Base-by-base conservation (phyloP, 2,329 filamentous ascomycete genomes). In the Aspergillus hiratsukae region DNA sequence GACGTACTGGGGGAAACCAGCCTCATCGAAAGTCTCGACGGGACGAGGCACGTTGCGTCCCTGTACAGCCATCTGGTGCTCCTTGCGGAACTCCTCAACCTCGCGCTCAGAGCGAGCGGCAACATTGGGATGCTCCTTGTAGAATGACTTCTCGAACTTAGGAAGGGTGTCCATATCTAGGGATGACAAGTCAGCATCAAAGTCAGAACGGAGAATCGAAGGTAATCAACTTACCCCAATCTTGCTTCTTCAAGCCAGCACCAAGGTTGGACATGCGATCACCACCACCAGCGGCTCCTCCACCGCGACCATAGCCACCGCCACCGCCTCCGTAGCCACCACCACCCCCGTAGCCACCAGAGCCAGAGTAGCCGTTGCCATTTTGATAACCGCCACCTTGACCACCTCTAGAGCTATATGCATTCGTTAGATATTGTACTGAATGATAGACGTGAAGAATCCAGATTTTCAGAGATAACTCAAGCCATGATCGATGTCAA, bases 121-220 rank as follows among this genome's bases (percentile, higher is more conserved):
- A 59, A 99, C 93, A 58, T 85, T 85, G 31, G 87, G 83, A 72
- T 94, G 87, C 78, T 97, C 94, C 81, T 97, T 96, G 85, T 99
- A 99, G 80, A 99, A 99, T 8, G 90, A 92, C 80, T 99, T 99
- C 75, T 99, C 94, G 79, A 99, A 99, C 78, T 97, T 97, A 67
- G 94, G 93, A 48, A 99, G 72, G 6, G 87, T 75, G 69, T 75
- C 81, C 53, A 94, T 68, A 73, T 99, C 94, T 94, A 64, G 21
- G 51, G 40, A 58, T n/a, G 55, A 55, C 45, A 61, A 51, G 61
- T 74, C 64, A 71, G 68, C 62, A 60, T 54, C 58, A 50, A 28
- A 8, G 53, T 62, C 51, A 48, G 19, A 25, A 31, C n/a, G 31
- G 50, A 23, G 51, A 11, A 45, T 17, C 31, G 40, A 50, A 31